A percentile compares a stretch with the other conserved stretches of the same genome.
phyloP scores from a whole-genome alignment of 106 monocot genomes.

The Allium sativum region DNA sequence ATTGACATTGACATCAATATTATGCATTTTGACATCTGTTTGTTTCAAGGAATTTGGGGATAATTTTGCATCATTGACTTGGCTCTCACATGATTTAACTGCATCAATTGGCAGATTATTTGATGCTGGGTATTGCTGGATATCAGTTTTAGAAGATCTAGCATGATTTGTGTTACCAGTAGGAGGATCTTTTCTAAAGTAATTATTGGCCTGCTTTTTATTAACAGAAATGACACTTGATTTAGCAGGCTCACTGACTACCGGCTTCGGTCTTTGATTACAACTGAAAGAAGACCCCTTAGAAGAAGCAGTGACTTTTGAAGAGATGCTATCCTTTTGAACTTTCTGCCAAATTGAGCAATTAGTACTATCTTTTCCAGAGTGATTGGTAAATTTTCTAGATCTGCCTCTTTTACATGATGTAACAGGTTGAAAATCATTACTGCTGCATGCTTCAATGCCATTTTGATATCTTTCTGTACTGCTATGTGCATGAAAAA shows the following conservation, averaged over 20 bases:
- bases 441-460: slow-evolving; percentile 34
- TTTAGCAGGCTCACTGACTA: slow-evolving; percentile 7
- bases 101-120: slow-evolving; percentile 1
- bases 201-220: slow-evolving; percentile 12
- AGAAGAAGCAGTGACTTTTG: slow-evolving; percentile 9
- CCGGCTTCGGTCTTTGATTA: slow-evolving; percentile 15
- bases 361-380: slow-evolving; percentile 22
- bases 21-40: no score
- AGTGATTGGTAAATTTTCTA: slow-evolving; percentile 20
- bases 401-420: slow-evolving; percentile 32
- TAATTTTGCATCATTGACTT: slow-evolving; percentile 2
- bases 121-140: no score
- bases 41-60: not conserved
- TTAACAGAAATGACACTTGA: slow-evolving; percentile 11
- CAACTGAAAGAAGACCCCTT: slow-evolving; percentile 12
- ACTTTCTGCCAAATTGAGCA: slow-evolving; percentile 66
- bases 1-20: not conserved
- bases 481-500: slow-evolving; percentile 7
- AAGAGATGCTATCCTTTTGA: slow-evolving; percentile 18
- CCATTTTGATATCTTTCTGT: slow-evolving; percentile 30
- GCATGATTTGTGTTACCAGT: slow-evolving; percentile 9
- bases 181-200: slow-evolving; percentile 12
- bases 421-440: slow-evolving; percentile 27
- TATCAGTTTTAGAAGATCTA: slow-evolving; percentile 1
- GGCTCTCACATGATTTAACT: not conserved